Conservation (phyloP, 2,329 filamentous ascomycete species). For the Neofusicoccum laricinum region DNA sequence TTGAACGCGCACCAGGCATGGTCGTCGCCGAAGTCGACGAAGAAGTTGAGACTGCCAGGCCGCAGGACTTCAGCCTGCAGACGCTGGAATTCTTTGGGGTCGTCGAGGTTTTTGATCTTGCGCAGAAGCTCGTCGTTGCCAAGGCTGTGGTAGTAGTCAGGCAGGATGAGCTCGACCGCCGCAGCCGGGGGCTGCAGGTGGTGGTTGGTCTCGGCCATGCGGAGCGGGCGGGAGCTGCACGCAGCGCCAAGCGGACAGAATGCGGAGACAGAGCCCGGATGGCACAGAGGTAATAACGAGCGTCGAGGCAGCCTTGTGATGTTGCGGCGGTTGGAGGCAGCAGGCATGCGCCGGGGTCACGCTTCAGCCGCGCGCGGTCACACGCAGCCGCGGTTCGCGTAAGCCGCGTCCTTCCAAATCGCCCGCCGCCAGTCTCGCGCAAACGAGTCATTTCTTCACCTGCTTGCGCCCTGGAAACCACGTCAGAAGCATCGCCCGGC, state of each 20-base stretch:
- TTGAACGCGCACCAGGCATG: constrained; percentile 57
- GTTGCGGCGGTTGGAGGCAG: background rate
- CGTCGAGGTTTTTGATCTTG: constrained; percentile 56
- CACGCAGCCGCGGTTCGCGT: constrained; percentile 13
- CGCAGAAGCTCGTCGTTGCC: constrained; percentile 31
- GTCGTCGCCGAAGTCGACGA: constrained; percentile 61
- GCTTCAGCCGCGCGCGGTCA: constrained; percentile 13
- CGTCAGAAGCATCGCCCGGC: background rate
- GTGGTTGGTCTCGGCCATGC: constrained; percentile 8
- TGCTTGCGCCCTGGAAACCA: background rate
- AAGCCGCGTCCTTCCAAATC: background rate
- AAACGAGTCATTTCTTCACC: background rate
- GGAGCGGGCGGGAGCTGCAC: background rate
- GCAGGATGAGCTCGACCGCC: constrained; percentile 19
- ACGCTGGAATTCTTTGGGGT: constrained; percentile 43
- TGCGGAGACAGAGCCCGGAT: background rate
- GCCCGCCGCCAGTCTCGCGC: background rate
- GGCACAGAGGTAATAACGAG: background rate
- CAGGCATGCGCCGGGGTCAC: constrained; percentile 14
- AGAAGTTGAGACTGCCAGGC: constrained; percentile 54
- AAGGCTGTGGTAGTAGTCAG: constrained; percentile 34
- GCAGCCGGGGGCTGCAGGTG: background rate
- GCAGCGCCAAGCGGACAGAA: background rate
- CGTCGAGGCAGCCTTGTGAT: constrained; percentile 8
- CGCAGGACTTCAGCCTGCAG: constrained; percentile 43